These are phyloP conservation scores for Pilobolus umbonatus DNA, from an alignment of 192 early-diverging fungal genomes.

Conservation along the genomic window DNA sequence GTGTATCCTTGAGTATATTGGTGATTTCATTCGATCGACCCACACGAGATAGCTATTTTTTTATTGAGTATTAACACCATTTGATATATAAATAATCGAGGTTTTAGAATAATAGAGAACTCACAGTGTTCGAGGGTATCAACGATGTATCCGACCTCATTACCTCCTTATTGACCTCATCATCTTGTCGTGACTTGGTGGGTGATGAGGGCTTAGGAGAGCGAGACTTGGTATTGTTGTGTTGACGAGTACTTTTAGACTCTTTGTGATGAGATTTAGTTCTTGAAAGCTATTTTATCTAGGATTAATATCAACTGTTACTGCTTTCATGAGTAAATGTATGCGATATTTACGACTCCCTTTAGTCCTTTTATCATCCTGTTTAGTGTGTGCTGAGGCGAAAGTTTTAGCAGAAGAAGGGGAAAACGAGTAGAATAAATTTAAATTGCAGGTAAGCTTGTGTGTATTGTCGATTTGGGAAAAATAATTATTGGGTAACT, in stretches of 20 bases:
- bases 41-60: neutral
- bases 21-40: slow-evolving; percentile 20
- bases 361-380: slow-evolving; percentile 35
- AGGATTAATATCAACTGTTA: neutral
- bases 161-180: too few species aligned
- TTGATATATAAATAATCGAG: neutral
- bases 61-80: neutral
- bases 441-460: too few species aligned
- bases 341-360: slow-evolving; percentile 17
- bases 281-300: slow-evolving; percentile 11
- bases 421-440: neutral
- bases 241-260: neutral
- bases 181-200: neutral
- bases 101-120: neutral
- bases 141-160: neutral
- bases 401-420: neutral
- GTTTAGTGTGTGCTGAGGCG: neutral
- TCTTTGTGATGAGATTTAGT: slow-evolving; percentile 12
- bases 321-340: neutral
- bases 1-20: slow-evolving; percentile 44
- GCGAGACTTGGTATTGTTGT: neutral
- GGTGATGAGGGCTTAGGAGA: neutral
- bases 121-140: neutral
- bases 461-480: too few species aligned
- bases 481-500: too few species aligned